Base-by-base conservation (phyloP, 2,329 filamentous ascomycete species). In the Botrytis fabae region DNA sequence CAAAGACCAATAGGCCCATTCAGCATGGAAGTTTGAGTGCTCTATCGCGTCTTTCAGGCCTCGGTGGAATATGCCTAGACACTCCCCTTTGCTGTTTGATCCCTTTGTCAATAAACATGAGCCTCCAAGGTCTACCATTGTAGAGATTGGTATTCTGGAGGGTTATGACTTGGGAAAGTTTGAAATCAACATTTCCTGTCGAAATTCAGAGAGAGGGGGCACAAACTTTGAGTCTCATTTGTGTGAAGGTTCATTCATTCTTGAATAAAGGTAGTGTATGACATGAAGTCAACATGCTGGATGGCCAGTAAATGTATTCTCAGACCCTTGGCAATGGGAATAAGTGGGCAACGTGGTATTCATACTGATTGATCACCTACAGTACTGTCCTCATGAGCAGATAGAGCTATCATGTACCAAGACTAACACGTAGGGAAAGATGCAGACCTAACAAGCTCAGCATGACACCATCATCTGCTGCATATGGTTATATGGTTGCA, bases 61-160 rank as follows among this genome's bases (percentile, higher is more conserved):
- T 86, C 1, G 91, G 90, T 0, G 90, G 92, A 32, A 88, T 83
- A 69, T 86, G 91, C 68, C 88, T 85, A 16, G 90, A 91, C 10
- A 84, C 83, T 73, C 88, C 86, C 69, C 91, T 86, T 80, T 93
- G 91, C 78, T 93, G 90, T 76, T 92, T 57, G n/a, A 8, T 64
- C 12, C 10, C 28, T 25, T 22, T 28, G 28, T 40, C 42, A n/a
- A 48, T 35, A 20, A 46, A 48, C 32, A 44, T 48, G 46, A 6
- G 25, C 6, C 46, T n/a, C 5, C 22, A 22, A 64, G 10, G 28
- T 25, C 62, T 25, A 16, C 20, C 20, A 48, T 35, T 28, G 20
- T 32, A 9, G 20, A 8, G 42, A 14, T 14, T 46, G 40, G 18
- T 7, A n/a, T 14, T 22, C 9, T 20, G 25, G 42, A 18, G 8